Evolutionary conservation across 495 filamentous ascomycete genomes (phyloP).

Genomic region (Diplogelasinospora grovesii): DNA sequence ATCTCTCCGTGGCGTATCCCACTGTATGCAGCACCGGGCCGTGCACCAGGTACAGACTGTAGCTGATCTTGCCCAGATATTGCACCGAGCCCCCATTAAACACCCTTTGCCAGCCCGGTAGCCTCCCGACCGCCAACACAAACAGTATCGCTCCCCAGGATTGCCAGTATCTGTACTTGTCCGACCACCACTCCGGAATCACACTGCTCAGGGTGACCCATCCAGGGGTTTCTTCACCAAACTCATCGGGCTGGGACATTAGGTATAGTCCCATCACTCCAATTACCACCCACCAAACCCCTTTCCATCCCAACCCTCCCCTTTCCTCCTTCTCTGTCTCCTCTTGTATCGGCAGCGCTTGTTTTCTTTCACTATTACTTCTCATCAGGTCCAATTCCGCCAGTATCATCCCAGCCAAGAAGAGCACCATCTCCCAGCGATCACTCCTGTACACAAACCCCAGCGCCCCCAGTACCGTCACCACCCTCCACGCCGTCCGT

Average conservation of each 20-base stretch:
- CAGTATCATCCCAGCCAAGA: constrained; percentile 33
- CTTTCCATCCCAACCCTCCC: neutral
- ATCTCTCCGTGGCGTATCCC: constrained; percentile 32
- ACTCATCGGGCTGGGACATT: constrained; percentile 36
- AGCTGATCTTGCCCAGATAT: constrained; percentile 47
- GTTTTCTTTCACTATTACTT: too few relatives aligned
- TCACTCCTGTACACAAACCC: constrained; percentile 27
- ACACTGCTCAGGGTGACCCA: constrained; percentile 31
- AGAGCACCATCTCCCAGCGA: constrained; percentile 40
- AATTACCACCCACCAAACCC: constrained; percentile 8
- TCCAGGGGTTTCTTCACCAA: constrained; percentile 30
- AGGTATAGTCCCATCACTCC: constrained; percentile 32
- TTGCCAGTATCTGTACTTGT: constrained; percentile 40
- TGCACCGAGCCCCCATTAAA: constrained; percentile 30
- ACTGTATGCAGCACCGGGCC: constrained; percentile 42
- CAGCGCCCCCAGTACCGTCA: constrained; percentile 19
- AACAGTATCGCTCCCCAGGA: constrained; percentile 33
- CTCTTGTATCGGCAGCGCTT: too few relatives aligned
- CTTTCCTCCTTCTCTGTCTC: neutral
- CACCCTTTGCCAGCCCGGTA: constrained; percentile 27
- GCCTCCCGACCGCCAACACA: constrained; percentile 30
- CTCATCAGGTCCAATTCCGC: constrained; percentile 35
- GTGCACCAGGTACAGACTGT: constrained; percentile 47
- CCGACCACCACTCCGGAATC: constrained; percentile 34
- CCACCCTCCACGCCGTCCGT: constrained; percentile 18